Conservation (phyloP, 2,329 filamentous ascomycete species). For the Leptographium lundbergii region DNA sequence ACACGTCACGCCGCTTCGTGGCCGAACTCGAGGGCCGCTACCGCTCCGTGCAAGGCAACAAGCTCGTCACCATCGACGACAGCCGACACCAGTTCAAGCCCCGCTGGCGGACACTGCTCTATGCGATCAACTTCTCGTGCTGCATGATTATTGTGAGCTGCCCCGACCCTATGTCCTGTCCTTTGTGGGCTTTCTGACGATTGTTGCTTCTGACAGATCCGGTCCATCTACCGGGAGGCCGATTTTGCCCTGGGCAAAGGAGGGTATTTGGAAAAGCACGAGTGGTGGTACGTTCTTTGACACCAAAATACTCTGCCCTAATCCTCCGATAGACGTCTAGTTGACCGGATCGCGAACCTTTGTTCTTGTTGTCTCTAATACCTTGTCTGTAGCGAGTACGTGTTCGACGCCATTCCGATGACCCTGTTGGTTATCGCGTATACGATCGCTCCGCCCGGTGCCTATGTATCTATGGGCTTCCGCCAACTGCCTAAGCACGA, state of each 20-base stretch:
- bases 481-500: constrained; percentile 11
- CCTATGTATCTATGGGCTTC: constrained; percentile 20
- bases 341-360: not conserved
- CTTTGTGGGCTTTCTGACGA: no score
- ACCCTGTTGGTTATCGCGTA: constrained; percentile 16
- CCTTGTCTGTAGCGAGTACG: constrained; percentile 6
- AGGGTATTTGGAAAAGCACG: constrained; percentile 14
- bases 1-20: constrained; percentile 26
- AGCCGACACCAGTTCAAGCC: constrained; percentile 14
- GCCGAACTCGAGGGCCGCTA: constrained; percentile 17
- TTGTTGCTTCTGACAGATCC: constrained; percentile 12
- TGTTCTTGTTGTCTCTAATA: not conserved
- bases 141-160: constrained; percentile 12
- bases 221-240: constrained; percentile 19
- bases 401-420: constrained; percentile 21
- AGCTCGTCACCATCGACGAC: constrained; percentile 17
- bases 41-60: constrained; percentile 18
- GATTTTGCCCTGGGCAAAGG: constrained; percentile 17
- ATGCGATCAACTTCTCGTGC: constrained; percentile 19
- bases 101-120: constrained; percentile 23
- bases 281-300: constrained; percentile 15
- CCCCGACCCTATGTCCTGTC: not conserved
- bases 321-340: no score
- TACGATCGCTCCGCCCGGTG: constrained; percentile 18
- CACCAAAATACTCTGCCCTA: not conserved